Base-by-base conservation (phyloP, 2,329 filamentous ascomycete species). In the Ophiostoma sp. region DNA sequence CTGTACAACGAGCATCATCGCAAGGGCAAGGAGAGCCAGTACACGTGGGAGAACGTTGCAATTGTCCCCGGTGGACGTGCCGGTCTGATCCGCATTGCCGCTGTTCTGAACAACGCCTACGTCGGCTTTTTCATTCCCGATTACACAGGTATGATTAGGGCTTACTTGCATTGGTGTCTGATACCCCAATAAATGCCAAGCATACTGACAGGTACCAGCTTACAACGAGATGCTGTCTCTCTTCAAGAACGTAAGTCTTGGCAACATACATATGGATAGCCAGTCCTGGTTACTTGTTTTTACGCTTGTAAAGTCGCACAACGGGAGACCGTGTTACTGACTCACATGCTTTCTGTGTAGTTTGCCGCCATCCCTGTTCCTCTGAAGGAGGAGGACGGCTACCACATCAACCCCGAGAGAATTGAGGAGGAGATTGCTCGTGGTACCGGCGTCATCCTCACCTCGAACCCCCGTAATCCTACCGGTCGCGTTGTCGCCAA, bases 211-310 rank as follows among this genome's bases (percentile, higher is more conserved):
- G 16, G 40, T 95, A 80, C 93, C 91, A 47, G 94, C 94, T 2
- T 98, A 98, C 83, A 97, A 96, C 76, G 93, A 97, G 82, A 97
- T 98, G 93, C 80, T 97, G 80, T 92, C 89, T 69, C 82, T 97
- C 69, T 97, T 98, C 85, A 93, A 91, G 80, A 97, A 97, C 78
- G 87, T 88, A 75, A 74, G 84, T n/a, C 52, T 38, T 52, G 41
- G 63, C 42, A 18, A 18, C n/a, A 6, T 18, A 12, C 12, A n/a
- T 45, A 14, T 52, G n/a, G 47, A 18, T 55, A 18, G 49, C 18
- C 45, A 3, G 1, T 55, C 27, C n/a, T 36, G 18, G 49, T 8
- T 18, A 2, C 49, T 8, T 9, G 11, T 55, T 11, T 9, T 42
- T 18, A 12, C 18, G 8, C 14, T 62, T 14, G 55, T n/a, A 18